Evolutionary conservation across 768 basidiomycete genomes (phyloP).

Genomic region (Russula earlei): DNA sequence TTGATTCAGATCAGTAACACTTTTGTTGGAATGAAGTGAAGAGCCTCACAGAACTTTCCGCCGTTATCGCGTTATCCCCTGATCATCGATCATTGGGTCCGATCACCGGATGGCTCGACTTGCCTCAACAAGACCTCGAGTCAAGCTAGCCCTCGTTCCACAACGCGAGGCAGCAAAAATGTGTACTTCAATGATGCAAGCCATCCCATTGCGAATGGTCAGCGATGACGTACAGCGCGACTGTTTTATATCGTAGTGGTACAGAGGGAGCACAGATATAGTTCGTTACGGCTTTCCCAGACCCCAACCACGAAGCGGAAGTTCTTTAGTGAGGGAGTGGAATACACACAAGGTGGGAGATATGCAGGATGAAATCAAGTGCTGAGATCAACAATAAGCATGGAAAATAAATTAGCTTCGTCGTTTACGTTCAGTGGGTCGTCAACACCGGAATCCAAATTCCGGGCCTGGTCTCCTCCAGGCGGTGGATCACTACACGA

Average conservation of each 20-base stretch:
- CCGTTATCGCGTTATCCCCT: conserved; percentile 7
- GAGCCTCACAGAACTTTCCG: not conserved
- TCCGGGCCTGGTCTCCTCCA: conserved; percentile 15
- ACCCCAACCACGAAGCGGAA: conserved; percentile 3
- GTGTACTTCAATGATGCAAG: not conserved
- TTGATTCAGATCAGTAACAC: not conserved
- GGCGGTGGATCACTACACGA: conserved; percentile 17
- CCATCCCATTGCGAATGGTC: conserved; percentile 3
- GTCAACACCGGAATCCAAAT: conserved; percentile 15
- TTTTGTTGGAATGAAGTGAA: not conserved
- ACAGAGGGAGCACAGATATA: not conserved
- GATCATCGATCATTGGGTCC: conserved; percentile 11
- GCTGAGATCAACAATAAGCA: conserved; percentile 6
- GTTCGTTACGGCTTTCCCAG: not conserved
- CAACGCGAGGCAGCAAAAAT: not conserved
- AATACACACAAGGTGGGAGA: not conserved
- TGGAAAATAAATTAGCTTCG: conserved; percentile 9
- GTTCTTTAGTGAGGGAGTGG: not conserved
- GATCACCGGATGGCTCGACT: conserved; percentile 3
- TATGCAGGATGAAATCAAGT: not conserved
- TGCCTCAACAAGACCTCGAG: conserved; percentile 13
- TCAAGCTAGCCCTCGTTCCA: conserved; percentile 4
- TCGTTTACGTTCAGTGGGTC: conserved; percentile 11
- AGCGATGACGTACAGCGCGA: conserved; percentile 13
- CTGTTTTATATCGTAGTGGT: conserved; percentile 11